Percentiles rank a stretch among this genome's conserved stretches.
Conservation (phyloP, 768 basidiomycete species). For the Tulasnella sp. region DNA sequence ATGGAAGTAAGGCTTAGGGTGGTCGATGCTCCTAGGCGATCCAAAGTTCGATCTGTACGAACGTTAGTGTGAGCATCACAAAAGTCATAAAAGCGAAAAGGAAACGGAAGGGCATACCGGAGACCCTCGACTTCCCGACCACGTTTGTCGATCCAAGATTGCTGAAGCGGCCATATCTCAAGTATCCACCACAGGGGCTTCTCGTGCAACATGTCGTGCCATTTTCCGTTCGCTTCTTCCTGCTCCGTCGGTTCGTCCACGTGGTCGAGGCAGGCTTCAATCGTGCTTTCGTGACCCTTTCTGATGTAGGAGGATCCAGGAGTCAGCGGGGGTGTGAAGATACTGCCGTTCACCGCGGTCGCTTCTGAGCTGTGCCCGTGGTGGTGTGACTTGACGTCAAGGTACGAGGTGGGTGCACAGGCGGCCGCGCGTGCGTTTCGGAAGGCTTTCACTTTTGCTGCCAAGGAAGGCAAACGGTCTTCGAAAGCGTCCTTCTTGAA, state of each 20-base stretch:
- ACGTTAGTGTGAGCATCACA: not conserved
- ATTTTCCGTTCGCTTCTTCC: not conserved
- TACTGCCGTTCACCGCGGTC: not conserved
- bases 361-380: not conserved
- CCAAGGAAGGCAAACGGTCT: not conserved
- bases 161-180: not conserved
- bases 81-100: too few species aligned
- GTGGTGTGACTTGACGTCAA: not conserved
- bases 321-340: not conserved
- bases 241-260: not conserved
- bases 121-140: not conserved
- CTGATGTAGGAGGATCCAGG: not conserved
- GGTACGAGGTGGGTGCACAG: not conserved
- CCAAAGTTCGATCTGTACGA: not conserved
- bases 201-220: not conserved
- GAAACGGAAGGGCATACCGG: too few species aligned
- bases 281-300: not conserved
- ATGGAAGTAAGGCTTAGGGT: too few species aligned
- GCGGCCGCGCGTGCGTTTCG: not conserved
- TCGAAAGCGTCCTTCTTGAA: conserved; percentile 39
- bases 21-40: not conserved
- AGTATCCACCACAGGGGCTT: not conserved
- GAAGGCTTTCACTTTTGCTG: not conserved
- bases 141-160: not conserved
- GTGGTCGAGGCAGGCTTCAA: not conserved